A percentile compares a stretch with the other conserved stretches of the same genome.
phyloP scores from a whole-genome alignment of 352 stramenopile genomes.

The Stramenopiles sp. region DNA sequence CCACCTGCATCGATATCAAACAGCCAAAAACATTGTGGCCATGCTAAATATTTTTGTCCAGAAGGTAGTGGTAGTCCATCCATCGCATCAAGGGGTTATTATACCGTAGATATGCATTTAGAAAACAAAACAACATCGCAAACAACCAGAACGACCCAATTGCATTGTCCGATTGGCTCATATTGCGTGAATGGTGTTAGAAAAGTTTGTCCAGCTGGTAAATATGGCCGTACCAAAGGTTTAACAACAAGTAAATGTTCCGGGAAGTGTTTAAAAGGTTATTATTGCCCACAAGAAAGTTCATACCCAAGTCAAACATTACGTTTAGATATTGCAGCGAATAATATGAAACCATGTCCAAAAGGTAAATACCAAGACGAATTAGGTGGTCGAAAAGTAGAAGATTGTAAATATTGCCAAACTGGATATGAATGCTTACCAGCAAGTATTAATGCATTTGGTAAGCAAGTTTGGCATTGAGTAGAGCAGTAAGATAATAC shows the following conservation, averaged over 20 bases:
- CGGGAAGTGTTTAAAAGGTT: background rate
- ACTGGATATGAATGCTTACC: too few species aligned
- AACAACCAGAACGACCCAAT: background rate
- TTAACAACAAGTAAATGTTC: background rate
- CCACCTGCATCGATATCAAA: constrained; percentile 4
- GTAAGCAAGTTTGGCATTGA: too few species aligned
- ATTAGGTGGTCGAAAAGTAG: too few species aligned
- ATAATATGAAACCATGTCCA: too few species aligned
- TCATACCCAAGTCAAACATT: too few species aligned
- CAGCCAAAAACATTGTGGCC: constrained; percentile 11
- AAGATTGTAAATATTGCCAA: too few species aligned
- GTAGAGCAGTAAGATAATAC: too few species aligned
- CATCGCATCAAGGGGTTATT: too few species aligned
- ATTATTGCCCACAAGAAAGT: constrained; percentile 14
- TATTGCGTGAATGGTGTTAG: background rate
- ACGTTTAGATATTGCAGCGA: too few species aligned
- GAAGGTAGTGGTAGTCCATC: background rate
- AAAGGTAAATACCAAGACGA: too few species aligned
- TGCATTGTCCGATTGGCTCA: background rate
- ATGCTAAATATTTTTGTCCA: background rate
- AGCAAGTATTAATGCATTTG: too few species aligned
- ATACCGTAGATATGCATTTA: background rate
- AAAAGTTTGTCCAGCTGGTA: background rate
- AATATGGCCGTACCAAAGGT: background rate
- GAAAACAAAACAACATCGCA: background rate